These are phyloP conservation scores for Cordyceps tenuipes DNA, from an alignment of 2,329 filamentous ascomycete genomes.

Conservation along the genomic window DNA sequence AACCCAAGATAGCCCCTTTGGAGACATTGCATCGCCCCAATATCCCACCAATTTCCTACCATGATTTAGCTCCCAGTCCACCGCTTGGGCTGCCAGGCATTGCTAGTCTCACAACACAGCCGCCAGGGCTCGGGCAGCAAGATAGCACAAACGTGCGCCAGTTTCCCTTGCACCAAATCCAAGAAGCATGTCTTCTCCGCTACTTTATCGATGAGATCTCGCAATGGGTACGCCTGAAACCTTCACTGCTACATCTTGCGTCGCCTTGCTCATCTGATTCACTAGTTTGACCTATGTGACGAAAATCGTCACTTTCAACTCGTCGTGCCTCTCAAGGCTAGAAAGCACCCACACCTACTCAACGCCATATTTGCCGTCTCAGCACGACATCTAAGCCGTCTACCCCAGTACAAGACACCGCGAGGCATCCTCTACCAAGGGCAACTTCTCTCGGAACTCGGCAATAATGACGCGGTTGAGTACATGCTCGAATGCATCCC, in stretches of 20 bases:
- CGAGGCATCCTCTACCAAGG: slow-evolving; percentile 30
- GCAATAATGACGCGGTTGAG: slow-evolving; percentile 30
- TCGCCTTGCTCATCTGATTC: background rate
- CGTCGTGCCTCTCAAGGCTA: slow-evolving; percentile 27
- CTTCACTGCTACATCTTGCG: background rate
- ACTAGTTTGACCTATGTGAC: slow-evolving; percentile 32
- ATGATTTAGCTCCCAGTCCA: background rate
- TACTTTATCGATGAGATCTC: slow-evolving; percentile 33
- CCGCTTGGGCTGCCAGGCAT: slow-evolving; percentile 5
- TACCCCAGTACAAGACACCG: slow-evolving; percentile 30
- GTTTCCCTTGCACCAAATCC: slow-evolving; percentile 27
- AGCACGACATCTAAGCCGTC: slow-evolving; percentile 29
- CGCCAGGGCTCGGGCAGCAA: background rate
- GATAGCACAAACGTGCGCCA: slow-evolving; percentile 6
- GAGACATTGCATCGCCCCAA: background rate
- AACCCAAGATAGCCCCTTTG: background rate
- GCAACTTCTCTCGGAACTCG: slow-evolving; percentile 27
- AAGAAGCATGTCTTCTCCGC: slow-evolving; percentile 30
- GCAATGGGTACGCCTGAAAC: slow-evolving; percentile 25
- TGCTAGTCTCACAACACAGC: slow-evolving; percentile 1
- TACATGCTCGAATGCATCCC: slow-evolving; percentile 34
- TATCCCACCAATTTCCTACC: slow-evolving; percentile 1
- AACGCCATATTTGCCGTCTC: slow-evolving; percentile 33
- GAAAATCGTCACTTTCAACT: slow-evolving; percentile 32
- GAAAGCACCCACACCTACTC: slow-evolving; percentile 29